phyloP scores from a whole-genome alignment of 2,329 filamentous ascomycete species.

The Cladosporium colombiae region DNA sequence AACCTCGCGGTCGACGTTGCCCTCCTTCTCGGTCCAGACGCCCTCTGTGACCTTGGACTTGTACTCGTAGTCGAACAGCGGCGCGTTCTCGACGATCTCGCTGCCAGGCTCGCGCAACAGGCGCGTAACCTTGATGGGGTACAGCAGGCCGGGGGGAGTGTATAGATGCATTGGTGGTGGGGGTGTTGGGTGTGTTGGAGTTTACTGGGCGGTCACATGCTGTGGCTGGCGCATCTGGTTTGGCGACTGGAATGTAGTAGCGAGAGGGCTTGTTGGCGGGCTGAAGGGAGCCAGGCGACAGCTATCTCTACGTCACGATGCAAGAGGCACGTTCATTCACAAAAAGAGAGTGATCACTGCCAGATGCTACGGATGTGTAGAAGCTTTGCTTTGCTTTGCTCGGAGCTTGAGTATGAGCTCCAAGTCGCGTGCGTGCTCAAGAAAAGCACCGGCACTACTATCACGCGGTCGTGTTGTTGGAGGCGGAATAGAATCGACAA shows the following conservation, averaged over 20 bases:
- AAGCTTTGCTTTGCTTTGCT: not conserved
- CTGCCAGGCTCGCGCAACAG: constrained; percentile 77
- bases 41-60: constrained; percentile 68
- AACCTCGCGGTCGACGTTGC: constrained; percentile 52
- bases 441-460: not conserved
- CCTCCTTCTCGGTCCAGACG: constrained; percentile 71
- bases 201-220: constrained; percentile 17
- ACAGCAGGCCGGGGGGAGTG: constrained; percentile 65
- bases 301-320: constrained; percentile 19
- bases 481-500: not conserved
- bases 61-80: constrained; percentile 85
- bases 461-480: not conserved
- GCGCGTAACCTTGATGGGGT: constrained; percentile 89
- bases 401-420: constrained; percentile 2
- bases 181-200: constrained; percentile 3
- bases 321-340: constrained; percentile 18
- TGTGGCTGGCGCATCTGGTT: constrained; percentile 14
- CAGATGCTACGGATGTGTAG: constrained; percentile 18
- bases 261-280: not conserved
- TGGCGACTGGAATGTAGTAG: not conserved
- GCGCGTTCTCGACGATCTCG: constrained; percentile 71
- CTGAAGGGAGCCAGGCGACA: not conserved
- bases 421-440: not conserved
- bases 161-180: constrained; percentile 48
- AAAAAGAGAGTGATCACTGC: constrained; percentile 13